Evolutionary conservation across 345 rosid genomes (phyloP).

Genomic region (Toxicodendron radicans): DNA sequence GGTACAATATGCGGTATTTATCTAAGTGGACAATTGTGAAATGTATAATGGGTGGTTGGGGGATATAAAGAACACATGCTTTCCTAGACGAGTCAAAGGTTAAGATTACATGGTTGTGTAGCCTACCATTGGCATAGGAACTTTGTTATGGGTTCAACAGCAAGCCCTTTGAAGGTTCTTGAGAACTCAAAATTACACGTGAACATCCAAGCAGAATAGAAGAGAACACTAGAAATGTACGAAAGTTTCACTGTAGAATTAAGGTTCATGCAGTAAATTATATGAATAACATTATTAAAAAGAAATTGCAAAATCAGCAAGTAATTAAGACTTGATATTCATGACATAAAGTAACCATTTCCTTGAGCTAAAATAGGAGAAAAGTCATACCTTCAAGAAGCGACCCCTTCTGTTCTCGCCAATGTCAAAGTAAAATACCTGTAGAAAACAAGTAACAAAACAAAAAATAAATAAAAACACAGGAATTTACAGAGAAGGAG

Average conservation of each 20-base stretch:
- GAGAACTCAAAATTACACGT: no score
- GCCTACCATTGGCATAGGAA: background rate
- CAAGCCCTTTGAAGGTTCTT: background rate
- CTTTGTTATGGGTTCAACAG: background rate
- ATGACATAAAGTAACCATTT: background rate
- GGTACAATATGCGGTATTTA: background rate
- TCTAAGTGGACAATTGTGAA: background rate
- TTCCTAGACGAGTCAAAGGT: background rate
- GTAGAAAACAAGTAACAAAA: background rate
- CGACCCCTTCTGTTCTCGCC: constrained; percentile 97
- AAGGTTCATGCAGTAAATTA: background rate
- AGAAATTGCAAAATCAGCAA: background rate
- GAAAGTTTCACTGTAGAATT: background rate
- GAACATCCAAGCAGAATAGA: background rate
- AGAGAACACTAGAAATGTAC: background rate
- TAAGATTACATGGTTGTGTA: background rate
- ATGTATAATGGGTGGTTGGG: background rate
- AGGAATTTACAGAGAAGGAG: background rate
- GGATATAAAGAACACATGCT: background rate
- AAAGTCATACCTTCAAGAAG: constrained; percentile 70
- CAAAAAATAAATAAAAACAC: background rate
- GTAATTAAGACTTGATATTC: background rate
- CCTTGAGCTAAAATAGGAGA: background rate
- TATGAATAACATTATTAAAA: background rate
- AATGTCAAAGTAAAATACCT: constrained; percentile 96